phyloP scores from a whole-genome alignment of 176 grass and related monocot species.

The Areca catechu region DNA sequence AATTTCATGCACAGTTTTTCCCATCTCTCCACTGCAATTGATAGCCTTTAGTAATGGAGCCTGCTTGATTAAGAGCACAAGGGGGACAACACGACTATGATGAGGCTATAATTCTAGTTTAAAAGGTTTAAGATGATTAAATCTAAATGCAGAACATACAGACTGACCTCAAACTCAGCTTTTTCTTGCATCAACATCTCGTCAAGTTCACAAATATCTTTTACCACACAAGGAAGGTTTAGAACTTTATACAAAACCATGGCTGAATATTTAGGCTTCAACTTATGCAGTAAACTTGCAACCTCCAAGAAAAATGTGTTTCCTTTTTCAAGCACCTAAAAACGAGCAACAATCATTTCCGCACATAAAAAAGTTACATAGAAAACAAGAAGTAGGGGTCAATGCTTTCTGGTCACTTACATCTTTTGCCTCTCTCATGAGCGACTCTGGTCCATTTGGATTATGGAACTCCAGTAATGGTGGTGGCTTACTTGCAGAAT shows the following conservation, averaged over 20 bases:
- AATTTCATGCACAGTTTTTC: conserved; percentile 36
- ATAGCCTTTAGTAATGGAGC: conserved; percentile 29
- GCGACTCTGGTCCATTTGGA: conserved; percentile 42
- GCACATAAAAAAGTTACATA: background rate
- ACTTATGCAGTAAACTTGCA: conserved; percentile 30
- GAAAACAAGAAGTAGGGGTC: background rate
- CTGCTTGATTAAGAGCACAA: conserved; percentile 24
- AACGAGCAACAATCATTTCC: conserved; percentile 8
- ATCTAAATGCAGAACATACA: background rate
- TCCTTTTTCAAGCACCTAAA: conserved; percentile 66
- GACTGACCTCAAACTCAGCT: conserved; percentile 51
- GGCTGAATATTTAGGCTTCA: conserved; percentile 32
- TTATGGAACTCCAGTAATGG: conserved; percentile 58
- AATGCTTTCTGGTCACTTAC: conserved; percentile 28
- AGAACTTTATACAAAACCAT: conserved; percentile 6
- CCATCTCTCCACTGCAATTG: conserved; percentile 33
- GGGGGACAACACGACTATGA: no score
- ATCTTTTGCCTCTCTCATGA: conserved; percentile 46
- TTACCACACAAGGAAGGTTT: conserved; percentile 11
- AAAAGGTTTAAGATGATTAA: no score
- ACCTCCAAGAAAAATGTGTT: conserved; percentile 56
- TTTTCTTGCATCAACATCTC: conserved; percentile 63
- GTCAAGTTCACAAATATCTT: conserved; percentile 49
- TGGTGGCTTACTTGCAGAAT: conserved; percentile 62
- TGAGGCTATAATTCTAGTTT: no score